phyloP scores from a whole-genome alignment of 2,329 filamentous ascomycete species.

The Chalaropsis thielavioides region DNA sequence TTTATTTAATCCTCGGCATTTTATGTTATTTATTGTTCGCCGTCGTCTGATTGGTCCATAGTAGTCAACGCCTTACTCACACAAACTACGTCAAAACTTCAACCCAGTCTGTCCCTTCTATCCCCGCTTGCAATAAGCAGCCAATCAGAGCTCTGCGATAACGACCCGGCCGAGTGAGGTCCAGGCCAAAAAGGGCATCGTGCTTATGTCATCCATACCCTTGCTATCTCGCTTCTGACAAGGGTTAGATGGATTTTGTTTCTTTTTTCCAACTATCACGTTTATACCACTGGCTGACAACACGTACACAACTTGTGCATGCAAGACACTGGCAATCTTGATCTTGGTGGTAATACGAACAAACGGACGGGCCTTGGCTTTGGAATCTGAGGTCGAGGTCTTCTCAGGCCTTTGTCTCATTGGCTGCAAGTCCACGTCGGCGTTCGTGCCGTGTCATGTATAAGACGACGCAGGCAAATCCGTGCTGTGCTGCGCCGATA shows the following conservation, averaged over 20 bases:
- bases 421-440: not conserved
- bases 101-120: not conserved
- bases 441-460: not conserved
- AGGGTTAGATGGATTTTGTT: not conserved
- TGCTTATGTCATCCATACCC: not conserved
- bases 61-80: not conserved
- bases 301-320: too few relatives aligned
- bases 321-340: not conserved
- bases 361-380: not conserved
- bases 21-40: not conserved
- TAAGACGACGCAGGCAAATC: not conserved
- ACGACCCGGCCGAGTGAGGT: not conserved
- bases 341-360: too few relatives aligned
- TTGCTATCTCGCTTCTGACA: not conserved
- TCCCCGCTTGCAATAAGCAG: not conserved
- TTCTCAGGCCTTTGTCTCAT: not conserved
- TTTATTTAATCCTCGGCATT: too few relatives aligned
- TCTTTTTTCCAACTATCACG: not conserved
- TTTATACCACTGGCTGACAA: too few relatives aligned
- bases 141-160: slow-evolving; percentile 10
- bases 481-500: not conserved
- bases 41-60: not conserved
- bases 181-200: not conserved
- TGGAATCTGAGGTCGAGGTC: not conserved
- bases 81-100: not conserved